Conservation (phyloP, 768 basidiomycete species). For the Lanmaoa rubissima region DNA sequence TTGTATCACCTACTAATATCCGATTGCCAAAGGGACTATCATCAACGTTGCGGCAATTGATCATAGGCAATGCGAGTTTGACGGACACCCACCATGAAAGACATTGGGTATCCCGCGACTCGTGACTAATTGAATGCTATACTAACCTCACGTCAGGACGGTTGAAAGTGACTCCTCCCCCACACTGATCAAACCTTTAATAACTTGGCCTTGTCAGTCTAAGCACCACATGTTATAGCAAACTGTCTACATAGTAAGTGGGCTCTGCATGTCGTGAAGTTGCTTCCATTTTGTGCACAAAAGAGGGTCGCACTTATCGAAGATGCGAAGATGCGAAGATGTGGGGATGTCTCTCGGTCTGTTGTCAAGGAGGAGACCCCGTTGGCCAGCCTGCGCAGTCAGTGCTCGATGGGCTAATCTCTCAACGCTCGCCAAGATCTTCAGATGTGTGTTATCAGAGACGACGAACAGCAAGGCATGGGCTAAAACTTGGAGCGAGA, state of each 20-base stretch:
- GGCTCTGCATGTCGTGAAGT: constrained; percentile 44
- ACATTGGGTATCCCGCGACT: constrained; percentile 28
- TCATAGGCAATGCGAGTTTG: constrained; percentile 28
- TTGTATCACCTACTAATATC: constrained; percentile 34
- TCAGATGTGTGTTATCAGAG: background rate
- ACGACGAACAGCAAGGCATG: background rate
- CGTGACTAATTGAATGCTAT: constrained; percentile 24
- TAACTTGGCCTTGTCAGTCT: too few relatives aligned
- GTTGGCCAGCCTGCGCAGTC: too few relatives aligned
- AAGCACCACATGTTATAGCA: too few relatives aligned
- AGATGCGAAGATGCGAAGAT: constrained; percentile 42
- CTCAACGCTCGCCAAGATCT: background rate
- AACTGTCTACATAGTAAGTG: constrained; percentile 46
- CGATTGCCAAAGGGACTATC: constrained; percentile 33
- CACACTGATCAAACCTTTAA: background rate
- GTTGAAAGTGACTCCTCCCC: constrained; percentile 17
- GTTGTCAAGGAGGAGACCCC: too few relatives aligned
- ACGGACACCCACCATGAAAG: constrained; percentile 33
- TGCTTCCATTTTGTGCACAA: constrained; percentile 39
- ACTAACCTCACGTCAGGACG: constrained; percentile 27
- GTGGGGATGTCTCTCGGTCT: too few relatives aligned
- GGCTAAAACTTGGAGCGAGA: too few relatives aligned
- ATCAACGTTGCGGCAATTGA: constrained; percentile 37
- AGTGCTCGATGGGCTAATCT: too few relatives aligned
- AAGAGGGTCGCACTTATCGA: constrained; percentile 46